These are phyloP conservation scores for Cercospora sp. DNA, from an alignment of 2,329 filamentous ascomycete species.

Conservation along the genomic window DNA sequence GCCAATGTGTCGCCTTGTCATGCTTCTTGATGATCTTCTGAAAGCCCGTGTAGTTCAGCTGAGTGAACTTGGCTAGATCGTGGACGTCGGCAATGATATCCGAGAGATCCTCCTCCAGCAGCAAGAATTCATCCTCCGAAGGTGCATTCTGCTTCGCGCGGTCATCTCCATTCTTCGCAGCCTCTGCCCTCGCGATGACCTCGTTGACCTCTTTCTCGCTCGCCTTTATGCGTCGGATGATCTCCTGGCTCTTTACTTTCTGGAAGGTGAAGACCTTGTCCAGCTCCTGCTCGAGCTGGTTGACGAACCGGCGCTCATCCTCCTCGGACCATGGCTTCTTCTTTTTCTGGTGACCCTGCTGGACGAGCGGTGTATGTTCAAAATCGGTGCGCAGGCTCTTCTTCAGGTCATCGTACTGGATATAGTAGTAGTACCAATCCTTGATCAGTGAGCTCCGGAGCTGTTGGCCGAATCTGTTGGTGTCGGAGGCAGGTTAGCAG, in stretches of 20 bases:
- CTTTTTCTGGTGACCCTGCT: conserved; percentile 35
- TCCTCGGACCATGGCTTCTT: conserved; percentile 81
- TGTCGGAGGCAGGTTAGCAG: not conserved
- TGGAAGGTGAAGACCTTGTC: conserved; percentile 98
- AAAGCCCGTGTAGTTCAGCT: conserved; percentile 97
- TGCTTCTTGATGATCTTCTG: conserved; percentile 99
- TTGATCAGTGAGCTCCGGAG: conserved; percentile 92
- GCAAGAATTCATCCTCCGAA: conserved; percentile 87
- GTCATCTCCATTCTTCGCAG: conserved; percentile 45
- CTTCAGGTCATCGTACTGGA: conserved; percentile 94
- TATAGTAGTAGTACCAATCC: conserved; percentile 98
- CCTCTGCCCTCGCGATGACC: conserved; percentile 69
- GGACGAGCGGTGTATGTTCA: conserved; percentile 52
- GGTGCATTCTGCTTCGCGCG: conserved; percentile 50
- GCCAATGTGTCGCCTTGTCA: conserved; percentile 89
- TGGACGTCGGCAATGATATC: conserved; percentile 99
- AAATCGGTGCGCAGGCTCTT: conserved; percentile 75
- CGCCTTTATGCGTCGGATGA: conserved; percentile 81
- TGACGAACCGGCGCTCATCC: conserved; percentile 85
- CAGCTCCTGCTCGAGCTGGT: conserved; percentile 82
- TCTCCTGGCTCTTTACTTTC: conserved; percentile 95
- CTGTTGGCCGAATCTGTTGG: conserved; percentile 83
- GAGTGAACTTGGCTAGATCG: conserved; percentile 95
- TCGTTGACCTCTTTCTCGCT: conserved; percentile 88
- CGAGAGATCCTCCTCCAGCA: conserved; percentile 90